Evolutionary conservation across 768 basidiomycete genomes (phyloP).

Genomic region (Leccinum longicurvipes): DNA sequence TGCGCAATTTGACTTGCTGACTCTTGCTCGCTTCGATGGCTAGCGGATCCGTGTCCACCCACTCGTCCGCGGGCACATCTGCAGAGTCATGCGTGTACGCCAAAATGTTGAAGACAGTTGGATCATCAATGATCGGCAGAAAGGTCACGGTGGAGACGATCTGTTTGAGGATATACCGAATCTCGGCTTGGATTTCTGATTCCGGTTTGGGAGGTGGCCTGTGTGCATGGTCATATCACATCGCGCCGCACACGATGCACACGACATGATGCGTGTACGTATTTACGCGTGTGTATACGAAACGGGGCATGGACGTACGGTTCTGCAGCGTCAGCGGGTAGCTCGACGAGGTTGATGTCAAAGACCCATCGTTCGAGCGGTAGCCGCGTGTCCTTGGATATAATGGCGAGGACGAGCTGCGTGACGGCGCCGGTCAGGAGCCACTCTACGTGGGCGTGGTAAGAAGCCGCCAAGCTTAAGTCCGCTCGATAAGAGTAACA

Average conservation of each 20-base stretch:
- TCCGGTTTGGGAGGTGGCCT: constrained; percentile 68
- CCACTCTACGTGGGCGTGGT: constrained; percentile 65
- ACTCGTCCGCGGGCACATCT: constrained; percentile 88
- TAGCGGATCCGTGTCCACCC: constrained; percentile 93
- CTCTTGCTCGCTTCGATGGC: constrained; percentile 92
- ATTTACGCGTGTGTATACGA: background rate
- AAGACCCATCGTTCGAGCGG: constrained; percentile 98
- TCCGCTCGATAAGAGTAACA: constrained; percentile 25
- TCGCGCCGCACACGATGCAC: constrained; percentile 71
- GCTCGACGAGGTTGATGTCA: constrained; percentile 83
- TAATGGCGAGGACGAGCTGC: constrained; percentile 92
- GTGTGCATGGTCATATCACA: constrained; percentile 19
- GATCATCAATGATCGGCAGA: constrained; percentile 91
- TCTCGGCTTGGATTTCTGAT: constrained; percentile 93
- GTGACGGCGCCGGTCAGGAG: constrained; percentile 88
- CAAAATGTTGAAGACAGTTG: constrained; percentile 95
- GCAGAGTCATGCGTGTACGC: constrained; percentile 93
- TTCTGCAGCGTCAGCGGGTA: constrained; percentile 46
- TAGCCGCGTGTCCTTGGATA: constrained; percentile 88
- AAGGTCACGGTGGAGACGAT: constrained; percentile 97
- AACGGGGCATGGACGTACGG: constrained; percentile 39
- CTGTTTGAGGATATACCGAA: constrained; percentile 96
- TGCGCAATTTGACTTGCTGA: constrained; percentile 91
- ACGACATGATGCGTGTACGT: background rate
- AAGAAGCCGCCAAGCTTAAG: background rate